Evolutionary conservation across 208 protist genomes (phyloP), one percentile per base, ranked within the genome.

Genomic region (Acanthamoeba castellanii): DNA sequence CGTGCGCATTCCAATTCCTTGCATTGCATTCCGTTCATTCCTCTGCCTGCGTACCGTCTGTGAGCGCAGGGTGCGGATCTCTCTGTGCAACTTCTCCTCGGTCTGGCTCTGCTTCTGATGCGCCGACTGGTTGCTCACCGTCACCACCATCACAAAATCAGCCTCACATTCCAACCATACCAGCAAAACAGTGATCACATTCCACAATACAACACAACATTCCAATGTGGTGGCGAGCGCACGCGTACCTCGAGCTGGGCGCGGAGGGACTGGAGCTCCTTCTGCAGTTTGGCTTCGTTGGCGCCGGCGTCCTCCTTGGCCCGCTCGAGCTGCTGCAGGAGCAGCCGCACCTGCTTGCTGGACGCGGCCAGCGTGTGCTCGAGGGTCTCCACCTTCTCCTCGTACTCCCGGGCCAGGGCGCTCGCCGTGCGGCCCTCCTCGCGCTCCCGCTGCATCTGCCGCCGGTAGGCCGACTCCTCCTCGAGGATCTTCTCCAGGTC

Each of bases 401-500:
- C 78, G 32, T 87, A 87, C 78, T 87, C 78, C 22, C 52, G 5
- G 7, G 20, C n/a, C 22, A 87, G 50, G 5, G 42, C 78, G 52
- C 50, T 87, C 18, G 50, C 27, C 0, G 50, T 42, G 8, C 42
- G 6, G 2, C 47, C 42, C 50, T 61, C 78, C n/a, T 87, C 47
- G 4, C 47, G 6, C 78, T 87, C 78, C 34, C 20, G 16, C 72
- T 87, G 78, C 25, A 87, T 61, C n/a, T 61, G 78, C 8, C 78
- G 78, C 27, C 52, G 78, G 50, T 64, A 87, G 52, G n/a, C 47
- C 3, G 20, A 22, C 47, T 55, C 78, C 50, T 87, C 52, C 25
- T 87, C 78, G 50, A 87, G 50, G 27, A 61, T 64, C n/a, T 16
- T 32, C 78, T 87, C 78, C 47, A 87, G 50, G 7, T 87, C 78